Base-by-base conservation (phyloP, 2,329 filamentous ascomycete species). In the Eutypa lata region DNA sequence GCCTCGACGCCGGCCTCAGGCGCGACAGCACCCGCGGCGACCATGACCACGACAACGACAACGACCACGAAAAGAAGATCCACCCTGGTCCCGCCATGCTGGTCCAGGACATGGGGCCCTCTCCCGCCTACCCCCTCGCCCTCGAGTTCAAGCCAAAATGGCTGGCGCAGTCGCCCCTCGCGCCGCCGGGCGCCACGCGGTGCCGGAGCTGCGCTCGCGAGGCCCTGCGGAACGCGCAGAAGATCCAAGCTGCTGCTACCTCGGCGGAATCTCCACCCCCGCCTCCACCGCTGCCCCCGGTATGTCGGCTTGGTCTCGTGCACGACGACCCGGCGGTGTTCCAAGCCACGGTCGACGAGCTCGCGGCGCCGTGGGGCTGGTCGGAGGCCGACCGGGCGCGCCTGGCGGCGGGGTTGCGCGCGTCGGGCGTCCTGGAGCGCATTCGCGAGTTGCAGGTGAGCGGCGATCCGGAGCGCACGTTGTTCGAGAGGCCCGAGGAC, bases 141-240 rank as follows among this genome's bases (percentile, higher is more conserved):
- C 73, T 89, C 52, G 88, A 93, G 67, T 88, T 93, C 71, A 94
- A 94, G 67, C 89, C 90, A 14, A 94, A 94, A 71, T 94, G 90
- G 90, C 80, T 94, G 24, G 73, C 79, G 8, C 89, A 91, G 67
- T 92, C 89, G 2, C 88, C 86, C 3, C 84, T 82, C 37, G 89
- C 89, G 0, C 90, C 89, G 1, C 24, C 65, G 0, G 70, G 73
- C 26, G 81, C 88, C 40, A 79, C 75, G 48, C 78, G 88, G 48
- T 94, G 90, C 71, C 83, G 90, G 31, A 91, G 87, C 38, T 94
- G 90, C 67, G 90, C 90, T 37, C 73, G 73, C 45, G 72, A 76
- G 51, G 71, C 71, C 24, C 63, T 61, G 55, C 81, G 60, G 65
- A 76, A 75, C 28, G 73, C 74, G 71, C 76, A 77, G 53, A 72